Base-by-base conservation (phyloP, 208 protist species). In the Balamuthia mandrillaris region DNA sequence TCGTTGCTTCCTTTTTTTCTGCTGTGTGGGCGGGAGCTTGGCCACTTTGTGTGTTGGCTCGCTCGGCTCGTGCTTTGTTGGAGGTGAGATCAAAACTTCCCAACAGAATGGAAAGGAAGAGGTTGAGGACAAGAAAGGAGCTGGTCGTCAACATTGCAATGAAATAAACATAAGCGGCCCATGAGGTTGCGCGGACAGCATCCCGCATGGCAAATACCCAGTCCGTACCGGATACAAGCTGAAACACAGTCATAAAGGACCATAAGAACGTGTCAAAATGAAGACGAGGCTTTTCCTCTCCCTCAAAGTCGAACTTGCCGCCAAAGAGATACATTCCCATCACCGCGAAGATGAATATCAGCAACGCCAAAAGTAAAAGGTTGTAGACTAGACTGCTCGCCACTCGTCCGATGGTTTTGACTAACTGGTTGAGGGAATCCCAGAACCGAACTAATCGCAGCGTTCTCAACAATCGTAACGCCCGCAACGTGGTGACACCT, bases 401-500 rank as follows among this genome's bases (percentile, higher is more conserved):
- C 2, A 16, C n/a, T 31, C 7, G 3, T 1, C 31, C 14, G 41
- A 89, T 45, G n/a, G 52, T 41, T 24, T 6, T 1, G 47, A 91
- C 18, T 21, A 92, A 16, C 39, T 65, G 24, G 18, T 37, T 85
- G 79, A 51, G 81, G 47, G 75, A 86, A 74, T 81, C 5, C 65
- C 89, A 91, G 16, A 39, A 42, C 14, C 77, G 77, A 21, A 74
- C 41, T 24, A 91, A 70, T 54, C 74, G 82, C 56, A 92, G 82
- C 31, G 89, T 54, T 2, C 89, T 70, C 12, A 92, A n/a, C 7
- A 89, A 21, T 16, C 88, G 88, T 24, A 92, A 66, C 6, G 65
- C 29, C 18, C 90, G 85, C 6, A 92, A 95, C 86, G 95, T 96
- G 91, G 92, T 94, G 37, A 95, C 33, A 51, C n/a, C 65, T 44